Percentiles rank a stretch among this genome's conserved stretches.
These are phyloP conservation scores for Solanum bulbocastanum DNA, from an alignment of 257 asterid species.

Conservation along the genomic window DNA sequence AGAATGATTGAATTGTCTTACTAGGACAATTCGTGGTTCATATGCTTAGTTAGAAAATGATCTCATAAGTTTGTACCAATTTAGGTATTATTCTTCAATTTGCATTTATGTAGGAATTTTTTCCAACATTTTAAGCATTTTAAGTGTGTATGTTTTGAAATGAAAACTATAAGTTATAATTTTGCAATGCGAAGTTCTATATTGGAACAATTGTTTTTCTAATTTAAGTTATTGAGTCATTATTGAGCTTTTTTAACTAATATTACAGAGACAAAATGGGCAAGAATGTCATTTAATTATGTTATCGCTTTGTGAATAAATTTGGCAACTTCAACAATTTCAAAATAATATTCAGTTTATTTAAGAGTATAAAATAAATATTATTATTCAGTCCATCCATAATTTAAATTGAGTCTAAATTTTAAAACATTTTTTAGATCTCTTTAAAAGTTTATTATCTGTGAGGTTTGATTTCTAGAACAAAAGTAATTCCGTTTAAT, in stretches of 20 bases:
- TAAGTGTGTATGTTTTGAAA: not conserved
- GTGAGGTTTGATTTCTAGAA: not conserved
- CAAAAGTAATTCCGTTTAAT: too few species aligned
- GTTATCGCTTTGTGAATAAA: not conserved
- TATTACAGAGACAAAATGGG: too few species aligned
- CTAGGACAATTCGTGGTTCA: not conserved
- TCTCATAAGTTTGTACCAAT: not conserved
- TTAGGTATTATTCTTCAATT: too few species aligned
- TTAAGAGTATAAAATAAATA: too few species aligned
- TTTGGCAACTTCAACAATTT: too few species aligned
- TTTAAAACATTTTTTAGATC: not conserved
- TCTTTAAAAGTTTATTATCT: too few species aligned
- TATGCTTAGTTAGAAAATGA: not conserved
- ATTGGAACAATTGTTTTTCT: not conserved
- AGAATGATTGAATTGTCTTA: not conserved
- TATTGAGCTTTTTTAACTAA: not conserved
- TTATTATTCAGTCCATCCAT: too few species aligned
- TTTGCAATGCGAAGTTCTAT: not conserved
- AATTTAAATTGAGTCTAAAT: too few species aligned
- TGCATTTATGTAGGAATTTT: not conserved
- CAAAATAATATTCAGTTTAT: too few species aligned
- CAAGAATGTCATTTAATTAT: not conserved
- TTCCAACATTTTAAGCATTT: not conserved
- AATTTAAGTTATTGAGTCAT: not conserved
- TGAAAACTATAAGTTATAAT: too few species aligned